phyloP scores from a whole-genome alignment of 768 basidiomycete species.

The Kwoniella sp. region DNA sequence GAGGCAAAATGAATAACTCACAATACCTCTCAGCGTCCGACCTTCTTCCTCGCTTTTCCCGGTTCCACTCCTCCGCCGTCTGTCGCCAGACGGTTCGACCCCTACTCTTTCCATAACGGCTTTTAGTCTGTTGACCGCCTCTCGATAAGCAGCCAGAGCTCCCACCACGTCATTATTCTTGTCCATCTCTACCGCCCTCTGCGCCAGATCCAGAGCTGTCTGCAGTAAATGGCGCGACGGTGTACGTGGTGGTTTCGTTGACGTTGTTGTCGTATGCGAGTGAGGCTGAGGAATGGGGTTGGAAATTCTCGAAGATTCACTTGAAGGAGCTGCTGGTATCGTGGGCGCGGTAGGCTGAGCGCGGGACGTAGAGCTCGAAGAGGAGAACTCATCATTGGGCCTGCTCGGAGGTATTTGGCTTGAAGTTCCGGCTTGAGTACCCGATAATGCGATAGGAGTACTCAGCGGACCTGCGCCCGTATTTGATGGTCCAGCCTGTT shows the following conservation, averaged over 20 bases:
- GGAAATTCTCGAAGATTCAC: neutral
- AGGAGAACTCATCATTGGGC: too few relatives aligned
- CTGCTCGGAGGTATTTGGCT: too few relatives aligned
- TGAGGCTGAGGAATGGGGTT: neutral
- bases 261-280: neutral
- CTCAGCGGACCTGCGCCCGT: neutral
- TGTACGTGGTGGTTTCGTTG: slow-evolving; percentile 30
- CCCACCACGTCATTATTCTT: slow-evolving; percentile 52
- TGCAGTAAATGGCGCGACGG: slow-evolving; percentile 52
- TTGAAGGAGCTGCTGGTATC: neutral
- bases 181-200: slow-evolving; percentile 53
- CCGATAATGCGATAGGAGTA: slow-evolving; percentile 12
- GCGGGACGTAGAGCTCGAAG: neutral
- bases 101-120: slow-evolving; percentile 55
- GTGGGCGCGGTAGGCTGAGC: neutral
- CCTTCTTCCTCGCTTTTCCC: slow-evolving; percentile 51
- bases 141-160: slow-evolving; percentile 48
- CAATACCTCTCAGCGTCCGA: slow-evolving; percentile 51
- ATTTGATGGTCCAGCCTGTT: slow-evolving; percentile 2
- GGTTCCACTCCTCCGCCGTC: slow-evolving; percentile 17
- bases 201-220: slow-evolving; percentile 53
- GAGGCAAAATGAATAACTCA: too few relatives aligned
- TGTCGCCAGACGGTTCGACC: slow-evolving; percentile 36
- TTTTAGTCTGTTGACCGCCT: slow-evolving; percentile 49
- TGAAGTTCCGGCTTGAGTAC: slow-evolving; percentile 7